Base-by-base conservation (phyloP, 176 grass and related monocot genomes). In the Sorghum bicolor region DNA sequence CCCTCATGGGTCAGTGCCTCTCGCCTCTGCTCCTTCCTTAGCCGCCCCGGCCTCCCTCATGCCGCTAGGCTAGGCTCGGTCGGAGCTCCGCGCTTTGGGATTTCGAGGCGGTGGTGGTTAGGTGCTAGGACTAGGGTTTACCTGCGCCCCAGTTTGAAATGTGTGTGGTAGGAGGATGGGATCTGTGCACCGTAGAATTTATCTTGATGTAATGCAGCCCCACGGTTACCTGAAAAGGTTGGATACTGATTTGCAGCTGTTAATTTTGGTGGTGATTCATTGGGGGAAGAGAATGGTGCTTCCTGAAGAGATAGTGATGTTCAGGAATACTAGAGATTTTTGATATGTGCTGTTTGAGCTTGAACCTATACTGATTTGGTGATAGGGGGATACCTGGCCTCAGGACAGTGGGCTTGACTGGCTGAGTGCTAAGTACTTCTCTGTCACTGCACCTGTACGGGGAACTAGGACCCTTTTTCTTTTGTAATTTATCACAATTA, bases 1-100 rank as follows among this genome's bases (percentile, higher is more conserved):
- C 93, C 29, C 91, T 92, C 33, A 96, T 96, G 96, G 96, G 96
- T 98, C 53, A 47, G 91, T 81, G 22, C 36, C 57, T 28, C 69
- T 34, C 36, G 34, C 79, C n/a, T 13, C 50, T 17, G 16, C n/a
- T 17, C 14, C 36, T 20, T 5, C 15, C 3, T 28, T 6, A n/a
- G 2, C 26, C 8, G 11, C 25, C 9, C 28, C 22, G 22, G 9
- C n/a, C 55, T 60, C n/a, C 57, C 19, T n/a, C n/a, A n/a, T n/a
- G n/a, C n/a, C 52, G 20, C 22, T 45, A 39, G 45, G 45, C 45
- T 45, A 14, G 28, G 78, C 3, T 31, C 10, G 36, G 45, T 44
- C 34, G 29, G 4, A 47, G 28, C 58, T 60, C 6, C 39, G 45
- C 28, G 31, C 6, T 74, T 78, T 68, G 47, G 47, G 66, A n/a